Base-by-base conservation (phyloP, 805 yeast species). In the Kuraishia piskuri region DNA sequence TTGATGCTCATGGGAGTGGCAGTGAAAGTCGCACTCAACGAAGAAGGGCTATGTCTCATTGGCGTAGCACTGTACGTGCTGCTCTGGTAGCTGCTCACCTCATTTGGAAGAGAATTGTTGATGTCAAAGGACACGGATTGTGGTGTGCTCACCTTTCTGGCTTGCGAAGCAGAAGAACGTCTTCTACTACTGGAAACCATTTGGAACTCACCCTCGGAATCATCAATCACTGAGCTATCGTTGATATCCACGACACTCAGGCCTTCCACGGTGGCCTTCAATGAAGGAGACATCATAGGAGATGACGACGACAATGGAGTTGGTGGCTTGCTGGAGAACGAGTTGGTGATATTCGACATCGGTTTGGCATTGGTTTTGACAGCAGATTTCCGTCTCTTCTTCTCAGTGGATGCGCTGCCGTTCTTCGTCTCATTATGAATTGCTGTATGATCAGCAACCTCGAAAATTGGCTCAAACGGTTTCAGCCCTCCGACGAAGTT, bases 401-500 rank as follows among this genome's bases (percentile, higher is more conserved):
- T 17, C 25, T 22, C 20, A 4, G 8, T 46, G 7, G 49, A 23
- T 6, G 37, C 24, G 8, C 19, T 7, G 17, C 40, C 20, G 10
- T 31, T 23, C 22, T 9, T 20, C 21, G 17, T 19, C 5, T 26
- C 20, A 25, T 10, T 10, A 12, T 31, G 40, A 12, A 31, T n/a
- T 12, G 40, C 40, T n/a, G 40, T 31, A 31, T 31, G 40, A 31
- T 31, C 40, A 31, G 40, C 40, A 31, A 31, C 14, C 17, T 31
- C 40, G 14, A 31, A 31, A 3, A 10, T 31, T 31, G 40, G 40
- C 17, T 21, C 22, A 20, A 36, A 31, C 24, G 20, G 46, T 31
- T 21, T 21, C n/a, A 17, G 9, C 26, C 31, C 46, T 23, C 21
- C 70, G 55, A 79, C 65, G 54, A 76, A 78, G 4, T 63, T 61